Percentiles rank a stretch among this genome's conserved stretches.
phyloP scores from a whole-genome alignment of 768 basidiomycete genomes.

The Calvatia gigantea region DNA sequence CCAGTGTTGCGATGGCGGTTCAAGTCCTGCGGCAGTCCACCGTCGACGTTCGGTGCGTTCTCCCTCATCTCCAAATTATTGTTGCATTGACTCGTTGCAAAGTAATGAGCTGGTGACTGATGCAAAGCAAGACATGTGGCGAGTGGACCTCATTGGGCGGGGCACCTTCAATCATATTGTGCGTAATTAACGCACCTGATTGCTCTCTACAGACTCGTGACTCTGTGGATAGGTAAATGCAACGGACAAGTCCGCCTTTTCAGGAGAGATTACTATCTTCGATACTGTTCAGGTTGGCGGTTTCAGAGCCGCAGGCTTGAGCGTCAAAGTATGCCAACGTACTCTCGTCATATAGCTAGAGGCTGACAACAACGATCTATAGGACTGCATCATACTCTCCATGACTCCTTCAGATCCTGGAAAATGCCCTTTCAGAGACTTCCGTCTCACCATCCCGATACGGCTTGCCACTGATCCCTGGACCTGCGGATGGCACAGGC shows the following conservation, averaged over 20 bases:
- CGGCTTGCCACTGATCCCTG: slow-evolving; percentile 63
- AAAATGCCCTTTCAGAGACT: slow-evolving; percentile 53
- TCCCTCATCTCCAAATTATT: not conserved
- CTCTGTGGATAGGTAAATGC: slow-evolving; percentile 53
- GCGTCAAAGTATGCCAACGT: slow-evolving; percentile 46
- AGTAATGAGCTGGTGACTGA: slow-evolving; percentile 46
- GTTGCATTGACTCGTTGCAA: not conserved
- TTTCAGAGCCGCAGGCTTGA: slow-evolving; percentile 63
- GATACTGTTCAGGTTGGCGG: slow-evolving; percentile 49
- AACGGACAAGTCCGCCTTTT: slow-evolving; percentile 56
- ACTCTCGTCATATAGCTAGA: not conserved
- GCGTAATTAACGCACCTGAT: slow-evolving; percentile 19
- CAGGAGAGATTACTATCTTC: slow-evolving; percentile 57
- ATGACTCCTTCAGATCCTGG: slow-evolving; percentile 53
- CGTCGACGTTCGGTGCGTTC: slow-evolving; percentile 56
- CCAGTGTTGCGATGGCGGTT: slow-evolving; percentile 44
- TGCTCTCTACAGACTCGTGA: not conserved
- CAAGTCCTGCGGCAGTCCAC: slow-evolving; percentile 64
- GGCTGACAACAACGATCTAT: not conserved
- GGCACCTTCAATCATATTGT: slow-evolving; percentile 58
- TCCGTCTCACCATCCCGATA: slow-evolving; percentile 61
- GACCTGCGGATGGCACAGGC: slow-evolving; percentile 35
- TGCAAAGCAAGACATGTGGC: slow-evolving; percentile 72
- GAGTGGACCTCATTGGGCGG: slow-evolving; percentile 59
- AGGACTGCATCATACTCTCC: slow-evolving; percentile 68